phyloP scores from a whole-genome alignment of 768 basidiomycete species.

The Tylopilus balloui region DNA sequence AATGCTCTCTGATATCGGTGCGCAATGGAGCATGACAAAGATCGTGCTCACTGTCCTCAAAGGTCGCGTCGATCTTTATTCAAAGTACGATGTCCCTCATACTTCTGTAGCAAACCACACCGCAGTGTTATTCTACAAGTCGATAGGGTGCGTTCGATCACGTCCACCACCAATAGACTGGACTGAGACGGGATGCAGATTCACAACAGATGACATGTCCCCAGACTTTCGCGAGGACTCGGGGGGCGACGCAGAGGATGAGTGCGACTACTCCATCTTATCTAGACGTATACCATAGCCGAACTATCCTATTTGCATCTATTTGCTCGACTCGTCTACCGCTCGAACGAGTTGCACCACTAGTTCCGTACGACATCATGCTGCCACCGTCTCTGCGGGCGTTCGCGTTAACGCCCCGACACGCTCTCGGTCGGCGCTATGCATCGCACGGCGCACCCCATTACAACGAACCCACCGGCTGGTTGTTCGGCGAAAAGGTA shows the following conservation, averaged over 20 bases:
- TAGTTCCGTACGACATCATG: constrained; percentile 29
- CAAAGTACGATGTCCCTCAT: constrained; percentile 6
- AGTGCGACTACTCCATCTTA: constrained; percentile 38
- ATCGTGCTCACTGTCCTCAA: constrained; percentile 73
- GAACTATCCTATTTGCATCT: constrained; percentile 17
- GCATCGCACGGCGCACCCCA: constrained; percentile 77
- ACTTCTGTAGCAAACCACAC: constrained; percentile 38
- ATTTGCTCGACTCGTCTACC: constrained; percentile 13
- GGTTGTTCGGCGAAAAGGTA: constrained; percentile 88
- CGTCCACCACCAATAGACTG: background rate
- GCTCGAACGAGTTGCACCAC: background rate
- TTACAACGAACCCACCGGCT: constrained; percentile 86
- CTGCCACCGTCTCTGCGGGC: constrained; percentile 48
- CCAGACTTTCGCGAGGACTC: constrained; percentile 38
- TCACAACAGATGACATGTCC: constrained; percentile 48
- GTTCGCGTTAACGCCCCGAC: constrained; percentile 16
- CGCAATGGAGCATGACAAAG: constrained; percentile 57
- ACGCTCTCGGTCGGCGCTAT: constrained; percentile 40
- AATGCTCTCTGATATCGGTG: constrained; percentile 46
- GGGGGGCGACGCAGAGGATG: constrained; percentile 28
- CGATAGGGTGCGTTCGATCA: constrained; percentile 43
- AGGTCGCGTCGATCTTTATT: constrained; percentile 38
- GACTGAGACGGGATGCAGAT: constrained; percentile 38
- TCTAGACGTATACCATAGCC: constrained; percentile 24
- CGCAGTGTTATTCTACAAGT: constrained; percentile 50